Base-by-base conservation (phyloP, 768 basidiomycete genomes). In the Suillus decipiens region DNA sequence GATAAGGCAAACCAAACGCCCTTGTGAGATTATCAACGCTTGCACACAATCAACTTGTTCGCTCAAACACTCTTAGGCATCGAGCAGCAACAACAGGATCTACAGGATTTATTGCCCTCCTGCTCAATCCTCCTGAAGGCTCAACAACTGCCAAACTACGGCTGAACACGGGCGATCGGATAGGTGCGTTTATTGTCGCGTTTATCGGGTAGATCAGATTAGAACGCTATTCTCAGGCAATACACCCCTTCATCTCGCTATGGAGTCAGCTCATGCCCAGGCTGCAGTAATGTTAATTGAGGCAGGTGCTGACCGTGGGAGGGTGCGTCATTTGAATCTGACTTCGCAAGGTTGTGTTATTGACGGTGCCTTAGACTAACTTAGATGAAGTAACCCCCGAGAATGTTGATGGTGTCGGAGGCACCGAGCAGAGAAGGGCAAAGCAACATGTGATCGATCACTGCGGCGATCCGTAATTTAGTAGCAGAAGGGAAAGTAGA, bases 11-110 rank as follows among this genome's bases (percentile, higher is more conserved):
- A 91, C 73, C 97, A 99, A 78, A 80, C 88, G 51, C 94, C 97
- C 61, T 82, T 99, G 89, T 95, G 70, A 58, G 91, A 74, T 63
- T 67, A 50, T 47, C n/a, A 24, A 60, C 41, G 48, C 28, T 34
- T n/a, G 19, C 51, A 53, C 10, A 19, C 22, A 33, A 2, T 9
- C 33, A 31, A 42, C 22, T 54, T 37, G 5, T 11, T 31, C 53
- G 75, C 17, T 42, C 10, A 22, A 17, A 3, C 8, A 12, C 59
- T 67, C 61, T 45, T 67, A 96, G 93, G 59, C 97, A 99, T 77
- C 90, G 97, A 64, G 97, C 97, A 54, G 94, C 96, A 12, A 96
- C 97, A 8, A 98, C 93, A 15, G 97, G 97, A 37, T 94, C 95
- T 28, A 86, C 87, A 11, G 93, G 93, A 8, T 96, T 99, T 74